Evolutionary conservation across 106 monocot genomes (phyloP), one percentile per base, ranked within the genome.

Genomic region (Dendrobium chrysotoxum): DNA sequence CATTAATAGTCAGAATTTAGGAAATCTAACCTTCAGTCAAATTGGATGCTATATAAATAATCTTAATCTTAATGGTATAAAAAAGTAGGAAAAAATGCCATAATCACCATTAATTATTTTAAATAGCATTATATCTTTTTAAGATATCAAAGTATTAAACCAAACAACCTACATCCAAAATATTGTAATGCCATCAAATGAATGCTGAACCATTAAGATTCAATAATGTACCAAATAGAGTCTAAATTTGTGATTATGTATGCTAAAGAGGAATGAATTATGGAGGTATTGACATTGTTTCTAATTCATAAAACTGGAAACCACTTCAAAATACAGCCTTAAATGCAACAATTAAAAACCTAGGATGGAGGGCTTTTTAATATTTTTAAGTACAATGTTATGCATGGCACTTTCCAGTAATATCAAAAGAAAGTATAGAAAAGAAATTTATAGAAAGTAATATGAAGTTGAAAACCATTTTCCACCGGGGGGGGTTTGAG

Each of bases 211-310:
- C 10, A 44, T 7, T 44, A 8, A 55, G 3, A 55, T 16, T 17
- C 53, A 53, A 16, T 16, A 53, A 11, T 53, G 16, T 53, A 11
- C 13, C 9, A 53, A 53, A 53, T 11, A 53, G 6, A 53, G 11
- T 16, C 55, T 55, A 15, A 15, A 55, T 17, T 55, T 65, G 25
- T 26, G 25, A 20, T 65, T 25, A 65, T 65, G 26, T 65, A 25
- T 65, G 65, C 21, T 65, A 65, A 65, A 65, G 65, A 65, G 23
- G 65, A 65, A 65, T 65, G 20, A 65, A 65, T 65, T 65, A 25
- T 65, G 26, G 65, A 65, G 65, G 65, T 65, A 18, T 65, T 26
- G 8, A 10, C 65, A 25, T 65, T 65, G 23, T 65, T 25, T 3
- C 3, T 65, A 26, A 25, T 65, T 65, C 65, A 25, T 3, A 65